Conservation (phyloP, 164 flowering plant species). For the Vitis labrusca region DNA sequence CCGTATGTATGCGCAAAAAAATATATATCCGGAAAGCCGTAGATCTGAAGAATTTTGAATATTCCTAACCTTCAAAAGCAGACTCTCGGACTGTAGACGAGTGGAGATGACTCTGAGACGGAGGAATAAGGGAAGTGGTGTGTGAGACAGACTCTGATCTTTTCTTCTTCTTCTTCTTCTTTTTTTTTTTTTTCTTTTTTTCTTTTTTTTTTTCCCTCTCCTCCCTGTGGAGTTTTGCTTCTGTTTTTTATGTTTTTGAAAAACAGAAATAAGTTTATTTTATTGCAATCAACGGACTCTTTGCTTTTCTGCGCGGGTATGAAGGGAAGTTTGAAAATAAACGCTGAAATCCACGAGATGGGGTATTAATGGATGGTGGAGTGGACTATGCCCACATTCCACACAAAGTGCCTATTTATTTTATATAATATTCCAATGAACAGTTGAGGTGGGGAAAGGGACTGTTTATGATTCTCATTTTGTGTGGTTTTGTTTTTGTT, state of each 20-base stretch:
- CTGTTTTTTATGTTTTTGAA: neutral
- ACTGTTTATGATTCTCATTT: too few species aligned
- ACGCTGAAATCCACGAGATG: constrained; percentile 69
- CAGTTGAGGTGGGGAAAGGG: neutral
- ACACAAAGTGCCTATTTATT: neutral
- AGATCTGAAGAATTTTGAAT: too few species aligned
- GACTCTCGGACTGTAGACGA: too few species aligned
- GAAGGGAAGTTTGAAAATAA: constrained; percentile 54
- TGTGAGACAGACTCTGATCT: too few species aligned
- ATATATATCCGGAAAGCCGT: too few species aligned
- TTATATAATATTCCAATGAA: neutral
- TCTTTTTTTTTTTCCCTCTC: constrained; percentile 3
- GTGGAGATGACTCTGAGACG: too few species aligned
- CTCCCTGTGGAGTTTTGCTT: neutral
- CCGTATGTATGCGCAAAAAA: constrained; percentile 4
- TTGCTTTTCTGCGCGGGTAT: constrained; percentile 61
- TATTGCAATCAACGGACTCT: constrained; percentile 31
- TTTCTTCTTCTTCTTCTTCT: neutral
- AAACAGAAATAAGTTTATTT: constrained; percentile 5
- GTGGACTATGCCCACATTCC: constrained; percentile 11
- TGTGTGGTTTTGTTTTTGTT: too few species aligned
- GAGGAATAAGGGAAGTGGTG: too few species aligned
- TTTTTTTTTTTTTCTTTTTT: neutral
- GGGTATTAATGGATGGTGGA: constrained; percentile 23
- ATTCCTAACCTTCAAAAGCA: too few species aligned